Conservation (phyloP, 2,329 filamentous ascomycete genomes). For the Talaromyces sp. region DNA sequence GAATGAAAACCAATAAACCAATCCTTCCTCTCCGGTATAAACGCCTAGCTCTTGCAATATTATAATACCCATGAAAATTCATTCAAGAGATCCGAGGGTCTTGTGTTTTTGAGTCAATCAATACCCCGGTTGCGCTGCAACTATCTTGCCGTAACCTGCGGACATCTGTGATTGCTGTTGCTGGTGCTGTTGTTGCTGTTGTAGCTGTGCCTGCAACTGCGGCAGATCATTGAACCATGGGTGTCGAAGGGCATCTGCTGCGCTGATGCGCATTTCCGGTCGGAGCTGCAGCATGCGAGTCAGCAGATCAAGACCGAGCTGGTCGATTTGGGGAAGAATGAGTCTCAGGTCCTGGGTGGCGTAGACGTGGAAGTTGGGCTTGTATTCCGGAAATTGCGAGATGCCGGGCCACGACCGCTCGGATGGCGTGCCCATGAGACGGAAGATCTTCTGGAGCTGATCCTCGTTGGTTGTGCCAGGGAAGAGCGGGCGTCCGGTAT, state of each 20-base stretch:
- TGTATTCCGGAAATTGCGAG: conserved; percentile 94
- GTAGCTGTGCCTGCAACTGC: conserved; percentile 48
- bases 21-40: background rate
- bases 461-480: conserved; percentile 98
- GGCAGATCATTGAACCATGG: conserved; percentile 76
- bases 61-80: background rate
- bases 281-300: conserved; percentile 87
- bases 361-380: conserved; percentile 89
- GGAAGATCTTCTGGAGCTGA: conserved; percentile 93
- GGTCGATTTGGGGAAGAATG: conserved; percentile 87
- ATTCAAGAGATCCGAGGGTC: background rate
- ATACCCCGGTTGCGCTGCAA: conserved; percentile 31
- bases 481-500: conserved; percentile 89
- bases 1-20: background rate
- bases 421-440: conserved; percentile 95
- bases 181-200: conserved; percentile 35
- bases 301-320: conserved; percentile 77
- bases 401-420: conserved; percentile 96
- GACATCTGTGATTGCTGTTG: conserved; percentile 23
- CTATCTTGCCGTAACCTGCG: conserved; percentile 33
- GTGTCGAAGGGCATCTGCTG: conserved; percentile 78
- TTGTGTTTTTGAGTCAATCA: conserved; percentile 12
- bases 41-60: background rate
- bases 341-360: conserved; percentile 82
- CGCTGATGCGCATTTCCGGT: conserved; percentile 85